Base-by-base conservation (phyloP, 495 filamentous ascomycete species). In the Talaromyces liani region DNA sequence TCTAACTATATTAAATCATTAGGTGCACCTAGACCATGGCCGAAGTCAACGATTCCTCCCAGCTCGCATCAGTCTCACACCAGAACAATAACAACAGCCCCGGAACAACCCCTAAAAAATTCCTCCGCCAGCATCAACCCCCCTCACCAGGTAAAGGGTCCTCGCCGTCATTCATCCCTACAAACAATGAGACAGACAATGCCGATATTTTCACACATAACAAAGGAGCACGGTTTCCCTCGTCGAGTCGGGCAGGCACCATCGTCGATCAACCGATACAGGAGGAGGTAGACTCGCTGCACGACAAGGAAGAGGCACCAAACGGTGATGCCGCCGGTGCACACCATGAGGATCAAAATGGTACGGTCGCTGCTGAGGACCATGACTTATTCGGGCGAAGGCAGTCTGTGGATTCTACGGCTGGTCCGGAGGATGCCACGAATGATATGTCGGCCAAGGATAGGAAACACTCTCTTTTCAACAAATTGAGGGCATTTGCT, bases 401-500 rank as follows among this genome's bases (percentile, higher is more conserved):
- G 27, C 82, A 84, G 63, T 82, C 79, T 39, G 75, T 84, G 62
- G 79, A 84, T 8, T 77, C 78, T 20, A 88, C 87, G 10, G 78
- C 83, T 72, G 80, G 83, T 20, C 80, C 78, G 57, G 82, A 83
- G 60, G 88, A 89, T 64, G 73, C 62, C 33, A 77, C 18, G n/a
- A 56, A 81, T 45, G 69, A 75, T 20, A 27, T 51, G 20, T 69
- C 75, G 16, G 76, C 73, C 18, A 85, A 82, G 68, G 81, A 86
- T 20, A 73, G 80, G 27, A 80, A 83, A 57, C 83, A 83, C 27
- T 85, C 85, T n/a, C 79, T 91, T 57, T 87, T 91, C 66, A 81
- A 82, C 6, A 89, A 84, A 66, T 66, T 92, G 59, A 90, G 85
- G 66, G 79, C 83, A 6, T 75, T 92, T 29, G 80, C 80, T 16